These are phyloP conservation scores for Colletotrichum simmondsii DNA, from an alignment of 2,329 filamentous ascomycete species.

Conservation along the genomic window DNA sequence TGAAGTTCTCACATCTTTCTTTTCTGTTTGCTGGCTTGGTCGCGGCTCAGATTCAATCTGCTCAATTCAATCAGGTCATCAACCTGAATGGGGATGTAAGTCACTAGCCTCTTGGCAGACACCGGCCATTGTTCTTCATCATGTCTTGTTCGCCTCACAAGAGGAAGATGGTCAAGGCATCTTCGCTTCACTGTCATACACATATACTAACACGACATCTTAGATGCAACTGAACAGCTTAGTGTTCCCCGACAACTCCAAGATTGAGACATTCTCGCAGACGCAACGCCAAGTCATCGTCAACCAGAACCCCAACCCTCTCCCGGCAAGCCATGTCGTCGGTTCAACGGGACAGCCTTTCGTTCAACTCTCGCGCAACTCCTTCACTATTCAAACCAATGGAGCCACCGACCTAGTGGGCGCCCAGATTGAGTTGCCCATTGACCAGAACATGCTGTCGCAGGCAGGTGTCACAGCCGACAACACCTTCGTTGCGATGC, in stretches of 20 bases:
- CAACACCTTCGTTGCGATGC: constrained; percentile 37
- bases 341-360: constrained; percentile 38
- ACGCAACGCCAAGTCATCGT: constrained; percentile 37
- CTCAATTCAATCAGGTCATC: constrained; percentile 38
- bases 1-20: constrained; percentile 25
- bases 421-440: constrained; percentile 37
- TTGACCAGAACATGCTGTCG: constrained; percentile 34
- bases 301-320: constrained; percentile 37
- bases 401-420: constrained; percentile 37
- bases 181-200: neutral
- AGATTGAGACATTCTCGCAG: constrained; percentile 39
- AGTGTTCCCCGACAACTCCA: constrained; percentile 37
- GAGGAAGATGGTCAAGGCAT: neutral
- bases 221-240: constrained; percentile 37
- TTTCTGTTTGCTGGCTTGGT: constrained; percentile 31
- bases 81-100: constrained; percentile 39
- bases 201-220: neutral
- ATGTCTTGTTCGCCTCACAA: neutral
- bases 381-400: constrained; percentile 37
- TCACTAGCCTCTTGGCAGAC: neutral
- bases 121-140: neutral
- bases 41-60: constrained; percentile 31
- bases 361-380: constrained; percentile 37
- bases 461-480: constrained; percentile 36
- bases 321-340: constrained; percentile 37